Percentiles rank a stretch among this genome's conserved stretches.
These are phyloP conservation scores for Hura crepitans DNA, from an alignment of 441 rosid genomes.

Conservation along the genomic window DNA sequence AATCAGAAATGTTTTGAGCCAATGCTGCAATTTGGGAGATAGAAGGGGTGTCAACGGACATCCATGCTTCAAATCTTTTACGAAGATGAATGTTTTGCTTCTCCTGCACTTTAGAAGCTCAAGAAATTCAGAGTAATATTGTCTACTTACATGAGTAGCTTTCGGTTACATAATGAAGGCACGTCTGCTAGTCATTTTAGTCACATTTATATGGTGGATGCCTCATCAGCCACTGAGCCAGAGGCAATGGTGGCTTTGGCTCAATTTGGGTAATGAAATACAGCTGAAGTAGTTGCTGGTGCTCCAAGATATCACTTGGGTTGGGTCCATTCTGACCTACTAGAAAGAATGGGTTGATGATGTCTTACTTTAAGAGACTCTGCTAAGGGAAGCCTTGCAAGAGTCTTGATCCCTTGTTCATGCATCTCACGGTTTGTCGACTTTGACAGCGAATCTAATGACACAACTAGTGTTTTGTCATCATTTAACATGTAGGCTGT, in stretches of 20 bases:
- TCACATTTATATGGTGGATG: constrained; percentile 38
- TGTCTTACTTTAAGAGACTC: constrained; percentile 47
- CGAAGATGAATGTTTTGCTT: constrained; percentile 33
- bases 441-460: not conserved
- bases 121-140: constrained; percentile 28
- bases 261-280: constrained; percentile 28
- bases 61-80: constrained; percentile 28
- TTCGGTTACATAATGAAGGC: constrained; percentile 33
- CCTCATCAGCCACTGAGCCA: constrained; percentile 39
- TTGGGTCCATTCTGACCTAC: constrained; percentile 37
- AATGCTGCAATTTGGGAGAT: constrained; percentile 45
- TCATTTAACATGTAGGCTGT: not conserved
- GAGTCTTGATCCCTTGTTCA: constrained; percentile 8
- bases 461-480: not conserved
- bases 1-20: constrained; percentile 34
- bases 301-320: constrained; percentile 12
- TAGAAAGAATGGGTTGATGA: constrained; percentile 27
- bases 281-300: constrained; percentile 36
- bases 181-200: constrained; percentile 37
- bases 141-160: constrained; percentile 38
- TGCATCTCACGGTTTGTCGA: constrained; percentile 12
- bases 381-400: not conserved
- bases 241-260: constrained; percentile 37
- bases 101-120: constrained; percentile 34
- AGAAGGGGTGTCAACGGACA: constrained; percentile 31